Percentiles rank a stretch among this genome's conserved stretches.
Evolutionary conservation across 441 rosid genomes (phyloP).

Genomic region (Capsella rubella): DNA sequence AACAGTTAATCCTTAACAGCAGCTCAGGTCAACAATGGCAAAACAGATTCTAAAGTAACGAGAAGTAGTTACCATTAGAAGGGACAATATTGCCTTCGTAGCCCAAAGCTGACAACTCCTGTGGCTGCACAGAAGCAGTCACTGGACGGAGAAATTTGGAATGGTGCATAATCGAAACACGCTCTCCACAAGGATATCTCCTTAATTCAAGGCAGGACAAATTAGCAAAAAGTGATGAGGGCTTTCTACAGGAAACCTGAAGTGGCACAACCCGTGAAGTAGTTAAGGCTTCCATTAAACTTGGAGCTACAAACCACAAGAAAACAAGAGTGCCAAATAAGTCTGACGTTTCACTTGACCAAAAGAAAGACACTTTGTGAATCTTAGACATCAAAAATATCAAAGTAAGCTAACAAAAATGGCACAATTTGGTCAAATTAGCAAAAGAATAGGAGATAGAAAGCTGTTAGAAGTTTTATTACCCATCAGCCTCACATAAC

Average conservation of each 20-base stretch:
- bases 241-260: conserved; percentile 46
- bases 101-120: conserved; percentile 50
- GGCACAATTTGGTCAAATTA: neutral
- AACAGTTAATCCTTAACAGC: neutral
- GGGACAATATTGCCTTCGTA: conserved; percentile 59
- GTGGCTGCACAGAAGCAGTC: conserved; percentile 62
- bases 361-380: too few species aligned
- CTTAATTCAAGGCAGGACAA: conserved; percentile 44
- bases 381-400: too few species aligned
- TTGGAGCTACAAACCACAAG: conserved; percentile 45
- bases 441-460: neutral
- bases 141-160: conserved; percentile 51
- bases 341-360: too few species aligned
- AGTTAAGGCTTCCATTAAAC: conserved; percentile 71
- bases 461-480: neutral
- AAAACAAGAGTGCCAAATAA: conserved; percentile 15
- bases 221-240: conserved; percentile 44
- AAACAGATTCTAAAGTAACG: neutral
- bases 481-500: neutral
- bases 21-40: neutral
- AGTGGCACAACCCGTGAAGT: conserved; percentile 50
- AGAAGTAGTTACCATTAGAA: conserved; percentile 60
- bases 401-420: neutral
- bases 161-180: conserved; percentile 48
- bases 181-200: conserved; percentile 37